Evolutionary conservation across 2,329 filamentous ascomycete genomes (phyloP), one percentile per base, ranked within the genome.

Genomic region (Alternaria consortialis): DNA sequence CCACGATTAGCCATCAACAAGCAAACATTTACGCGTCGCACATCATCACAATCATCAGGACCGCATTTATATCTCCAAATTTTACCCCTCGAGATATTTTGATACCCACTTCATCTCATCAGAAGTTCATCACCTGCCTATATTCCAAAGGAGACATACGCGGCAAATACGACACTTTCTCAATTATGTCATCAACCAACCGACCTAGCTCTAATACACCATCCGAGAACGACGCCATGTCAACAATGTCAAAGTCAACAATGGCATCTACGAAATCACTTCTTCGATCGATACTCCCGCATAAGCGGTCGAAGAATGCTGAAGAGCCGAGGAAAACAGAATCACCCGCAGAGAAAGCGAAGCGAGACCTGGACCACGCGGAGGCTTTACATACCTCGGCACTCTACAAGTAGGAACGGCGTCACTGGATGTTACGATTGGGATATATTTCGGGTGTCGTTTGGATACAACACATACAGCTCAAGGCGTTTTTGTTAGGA

Each of bases 241-340:
- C 73, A 2, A 65, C 63, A 5, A 65, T 25, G 25, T 72, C 71
- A 8, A 67, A 61, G 52, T 74, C 73, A 17, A 73, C 73, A 20
- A 67, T 68, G 25, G 46, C 67, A 12, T 72, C 72, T 7, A 69
- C 66, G 7, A 71, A 70, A 9, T 56, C 66, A 3, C 59, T 75
- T 6, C 60, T 77, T 17, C 64, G 68, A 37, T 69, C 65, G 1
- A 58, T 73, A 15, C 63, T 70, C 8, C 62, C 62, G n/a, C 67
- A 62, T 8, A 68, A 56, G 39, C 53, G 42, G 47, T 36, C 51
- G 4, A 61, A 60, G 11, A 48, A 48, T 3, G n/a, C 48, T 15
- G 44, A 29, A 15, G 23, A 60, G n/a, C 15, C 58, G 12, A 60
- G 37, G 32, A 46, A 5, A 12, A 34, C 25, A 3, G 56, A 60